A percentile compares a stretch with the other conserved stretches of the same genome.
Evolutionary conservation across 2,329 filamentous ascomycete species (phyloP).

Genomic region (Dothideomycetes sp.): DNA sequence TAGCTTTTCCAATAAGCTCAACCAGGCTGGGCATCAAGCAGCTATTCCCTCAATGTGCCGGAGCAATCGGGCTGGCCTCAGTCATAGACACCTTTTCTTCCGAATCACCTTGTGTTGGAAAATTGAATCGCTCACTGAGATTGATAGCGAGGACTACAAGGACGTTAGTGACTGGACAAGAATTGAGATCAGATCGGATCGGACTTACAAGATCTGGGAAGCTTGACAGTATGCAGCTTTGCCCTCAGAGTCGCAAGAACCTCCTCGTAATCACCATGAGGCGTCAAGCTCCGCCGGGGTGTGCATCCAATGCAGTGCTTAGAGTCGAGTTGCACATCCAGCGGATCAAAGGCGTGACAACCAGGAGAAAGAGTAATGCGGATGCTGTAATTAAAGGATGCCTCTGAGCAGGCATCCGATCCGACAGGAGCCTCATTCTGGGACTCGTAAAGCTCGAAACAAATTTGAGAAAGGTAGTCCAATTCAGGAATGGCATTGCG

Average conservation of each 20-base stretch:
- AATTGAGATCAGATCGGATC: no score
- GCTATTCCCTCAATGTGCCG: slow-evolving; percentile 13
- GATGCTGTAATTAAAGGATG: slow-evolving; percentile 86
- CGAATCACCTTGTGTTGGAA: slow-evolving; percentile 15
- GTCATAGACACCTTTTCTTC: slow-evolving; percentile 8
- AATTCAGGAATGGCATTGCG: slow-evolving; percentile 92
- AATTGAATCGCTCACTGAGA: slow-evolving; percentile 37
- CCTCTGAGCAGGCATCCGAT: slow-evolving; percentile 20
- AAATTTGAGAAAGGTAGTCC: slow-evolving; percentile 95
- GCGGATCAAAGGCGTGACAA: slow-evolving; percentile 89
- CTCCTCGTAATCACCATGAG: slow-evolving; percentile 89
- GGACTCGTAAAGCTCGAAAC: slow-evolving; percentile 94
- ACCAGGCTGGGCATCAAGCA: no score
- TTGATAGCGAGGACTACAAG: slow-evolving; percentile 40
- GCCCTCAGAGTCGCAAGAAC: slow-evolving; percentile 92
- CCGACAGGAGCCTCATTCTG: slow-evolving; percentile 46
- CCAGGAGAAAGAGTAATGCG: slow-evolving; percentile 92
- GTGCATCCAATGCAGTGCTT: slow-evolving; percentile 94
- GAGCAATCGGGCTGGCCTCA: slow-evolving; percentile 16
- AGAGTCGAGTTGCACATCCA: slow-evolving; percentile 92
- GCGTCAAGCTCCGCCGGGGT: slow-evolving; percentile 77
- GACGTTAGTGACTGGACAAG: no score
- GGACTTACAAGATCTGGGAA: slow-evolving; percentile 41
- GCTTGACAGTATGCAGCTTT: slow-evolving; percentile 71
- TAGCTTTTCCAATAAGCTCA: no score